Evolutionary conservation across 1,284 basidiomycete genomes (phyloP).

Genomic region (Peniophora sp.): DNA sequence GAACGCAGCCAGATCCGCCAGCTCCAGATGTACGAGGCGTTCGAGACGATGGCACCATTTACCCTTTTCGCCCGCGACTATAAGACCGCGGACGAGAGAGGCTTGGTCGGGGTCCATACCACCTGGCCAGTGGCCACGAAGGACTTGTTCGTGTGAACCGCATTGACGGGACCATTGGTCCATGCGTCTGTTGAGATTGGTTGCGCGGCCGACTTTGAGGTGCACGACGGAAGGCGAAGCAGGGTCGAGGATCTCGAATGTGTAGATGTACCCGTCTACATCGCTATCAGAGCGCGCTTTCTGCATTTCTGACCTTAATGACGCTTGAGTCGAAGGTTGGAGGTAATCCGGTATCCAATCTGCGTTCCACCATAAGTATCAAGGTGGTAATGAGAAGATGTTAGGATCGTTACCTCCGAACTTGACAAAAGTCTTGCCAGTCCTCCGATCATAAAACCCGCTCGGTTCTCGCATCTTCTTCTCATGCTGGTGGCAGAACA

Average conservation of each 20-base stretch:
- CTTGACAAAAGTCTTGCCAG: constrained; percentile 35
- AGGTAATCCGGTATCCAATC: constrained; percentile 68
- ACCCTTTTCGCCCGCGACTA: constrained; percentile 47
- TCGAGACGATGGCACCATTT: constrained; percentile 43
- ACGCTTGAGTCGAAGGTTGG: constrained; percentile 50
- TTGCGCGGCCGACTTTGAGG: constrained; percentile 46
- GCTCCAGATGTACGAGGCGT: constrained; percentile 67
- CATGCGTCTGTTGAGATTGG: constrained; percentile 40
- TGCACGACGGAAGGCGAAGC: constrained; percentile 32
- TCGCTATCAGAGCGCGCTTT: constrained; percentile 53
- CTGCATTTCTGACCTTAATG: constrained; percentile 64
- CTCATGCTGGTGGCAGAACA: constrained; percentile 62
- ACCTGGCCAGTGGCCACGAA: constrained; percentile 45
- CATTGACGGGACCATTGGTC: constrained; percentile 72
- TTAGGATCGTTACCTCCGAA: constrained; percentile 38
- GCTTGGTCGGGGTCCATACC: constrained; percentile 23
- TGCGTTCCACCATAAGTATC: constrained; percentile 16
- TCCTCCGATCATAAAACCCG: constrained; percentile 45
- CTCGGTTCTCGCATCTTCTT: constrained; percentile 43
- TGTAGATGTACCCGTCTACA: constrained; percentile 67
- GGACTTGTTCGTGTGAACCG: constrained; percentile 38
- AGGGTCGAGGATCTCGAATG: constrained; percentile 57
- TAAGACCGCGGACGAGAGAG: constrained; percentile 34
- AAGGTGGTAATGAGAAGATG: not conserved
- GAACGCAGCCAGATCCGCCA: constrained; percentile 55